These are phyloP conservation scores for Naganishia cerealis DNA, from an alignment of 1,284 basidiomycete species.

Conservation along the genomic window DNA sequence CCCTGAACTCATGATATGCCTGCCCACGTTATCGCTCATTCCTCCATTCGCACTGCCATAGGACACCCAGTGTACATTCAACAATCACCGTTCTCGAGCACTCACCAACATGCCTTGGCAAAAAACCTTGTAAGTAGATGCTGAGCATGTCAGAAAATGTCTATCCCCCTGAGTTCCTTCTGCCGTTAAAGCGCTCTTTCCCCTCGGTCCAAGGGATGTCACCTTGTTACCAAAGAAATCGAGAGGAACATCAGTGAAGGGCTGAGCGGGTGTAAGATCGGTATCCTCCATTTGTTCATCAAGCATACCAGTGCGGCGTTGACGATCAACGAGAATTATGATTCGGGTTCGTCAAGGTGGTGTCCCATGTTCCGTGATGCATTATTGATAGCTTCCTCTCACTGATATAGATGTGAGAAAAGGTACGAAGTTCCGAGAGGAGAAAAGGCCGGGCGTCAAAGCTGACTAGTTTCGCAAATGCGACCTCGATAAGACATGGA, in stretches of 20 bases:
- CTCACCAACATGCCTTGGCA: conserved; percentile 79
- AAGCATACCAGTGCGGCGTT: conserved; percentile 88
- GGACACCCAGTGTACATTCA: too few relatives aligned
- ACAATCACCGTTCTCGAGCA: neutral
- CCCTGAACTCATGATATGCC: too few relatives aligned
- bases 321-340: conserved; percentile 83
- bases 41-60: too few relatives aligned
- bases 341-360: conserved; percentile 59
- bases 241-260: conserved; percentile 70
- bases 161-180: neutral
- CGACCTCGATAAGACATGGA: conserved; percentile 54
- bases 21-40: too few relatives aligned
- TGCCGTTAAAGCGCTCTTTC: conserved; percentile 45
- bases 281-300: conserved; percentile 60
- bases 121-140: conserved; percentile 66
- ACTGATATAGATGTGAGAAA: conserved; percentile 42
- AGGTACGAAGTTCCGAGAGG: conserved; percentile 64
- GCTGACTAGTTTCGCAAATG: conserved; percentile 19
- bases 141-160: neutral
- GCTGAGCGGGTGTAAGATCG: conserved; percentile 67
- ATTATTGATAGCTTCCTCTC: conserved; percentile 4
- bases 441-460: conserved; percentile 30
- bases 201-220: conserved; percentile 60
- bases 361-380: neutral
- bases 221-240: conserved; percentile 83